Conservation (phyloP, 2,329 filamentous ascomycete species). For the Lojkania enalia region DNA sequence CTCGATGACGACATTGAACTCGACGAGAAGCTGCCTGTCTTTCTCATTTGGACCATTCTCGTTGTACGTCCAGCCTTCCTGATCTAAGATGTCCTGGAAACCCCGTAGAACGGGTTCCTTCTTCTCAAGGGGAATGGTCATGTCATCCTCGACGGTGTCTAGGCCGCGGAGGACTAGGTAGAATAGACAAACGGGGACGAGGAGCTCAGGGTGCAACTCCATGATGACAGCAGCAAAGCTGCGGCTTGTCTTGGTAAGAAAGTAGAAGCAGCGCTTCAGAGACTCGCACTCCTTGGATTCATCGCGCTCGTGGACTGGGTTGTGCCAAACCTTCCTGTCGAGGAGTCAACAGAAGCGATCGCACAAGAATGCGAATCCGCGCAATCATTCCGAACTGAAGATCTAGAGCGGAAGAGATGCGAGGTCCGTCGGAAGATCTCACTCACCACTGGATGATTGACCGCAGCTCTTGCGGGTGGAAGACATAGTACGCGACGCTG, state of each 20-base stretch:
- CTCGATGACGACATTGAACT: constrained; percentile 83
- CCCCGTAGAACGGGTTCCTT: constrained; percentile 86
- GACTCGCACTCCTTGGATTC: constrained; percentile 72
- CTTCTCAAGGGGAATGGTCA: constrained; percentile 77
- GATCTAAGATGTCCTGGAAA: constrained; percentile 77
- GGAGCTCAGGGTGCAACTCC: constrained; percentile 91
- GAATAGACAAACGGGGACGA: constrained; percentile 87
- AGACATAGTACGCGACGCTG: constrained; percentile 68
- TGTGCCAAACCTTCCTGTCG: constrained; percentile 91
- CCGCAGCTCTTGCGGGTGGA: constrained; percentile 78
- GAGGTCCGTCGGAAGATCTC: too few relatives aligned
- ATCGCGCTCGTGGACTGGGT: constrained; percentile 85
- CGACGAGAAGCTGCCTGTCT: constrained; percentile 85
- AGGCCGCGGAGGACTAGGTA: constrained; percentile 90
- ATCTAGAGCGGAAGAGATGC: too few relatives aligned
- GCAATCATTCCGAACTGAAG: neutral
- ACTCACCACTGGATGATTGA: constrained; percentile 85
- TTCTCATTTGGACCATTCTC: constrained; percentile 90
- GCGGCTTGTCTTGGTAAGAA: constrained; percentile 84
- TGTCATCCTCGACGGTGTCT: constrained; percentile 99
- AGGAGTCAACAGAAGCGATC: neutral
- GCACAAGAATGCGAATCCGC: neutral
- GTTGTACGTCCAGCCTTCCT: constrained; percentile 88
- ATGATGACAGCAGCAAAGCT: constrained; percentile 93
- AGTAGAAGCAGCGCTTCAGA: constrained; percentile 81